Percentiles rank a stretch among this genome's conserved stretches.
Evolutionary conservation across 2,329 filamentous ascomycete species (phyloP).

Genomic region (Neopestalotiopsis sp.): DNA sequence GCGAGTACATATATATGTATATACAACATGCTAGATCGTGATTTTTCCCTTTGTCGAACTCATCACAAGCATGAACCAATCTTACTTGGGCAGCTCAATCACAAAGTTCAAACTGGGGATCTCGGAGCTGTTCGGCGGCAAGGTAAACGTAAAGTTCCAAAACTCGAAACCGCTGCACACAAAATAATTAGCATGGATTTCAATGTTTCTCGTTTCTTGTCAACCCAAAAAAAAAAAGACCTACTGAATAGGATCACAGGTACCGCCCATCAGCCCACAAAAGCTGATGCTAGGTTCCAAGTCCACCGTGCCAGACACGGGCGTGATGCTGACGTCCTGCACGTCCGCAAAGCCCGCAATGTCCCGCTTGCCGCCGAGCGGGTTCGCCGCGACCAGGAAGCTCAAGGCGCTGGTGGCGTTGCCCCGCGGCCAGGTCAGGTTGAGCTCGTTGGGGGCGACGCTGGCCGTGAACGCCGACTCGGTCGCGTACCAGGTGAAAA

Average conservation of each 20-base stretch:
- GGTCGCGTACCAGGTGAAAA: constrained; percentile 40
- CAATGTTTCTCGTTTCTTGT: too few species aligned
- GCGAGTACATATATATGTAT: too few species aligned
- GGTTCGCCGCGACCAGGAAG: constrained; percentile 46
- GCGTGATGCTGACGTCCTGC: constrained; percentile 41
- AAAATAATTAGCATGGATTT: neutral
- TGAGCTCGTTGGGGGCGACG: constrained; percentile 39
- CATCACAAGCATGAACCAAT: neutral
- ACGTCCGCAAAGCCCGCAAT: constrained; percentile 44
- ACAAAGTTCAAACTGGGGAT: constrained; percentile 17
- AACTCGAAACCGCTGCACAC: constrained; percentile 34
- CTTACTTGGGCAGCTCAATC: constrained; percentile 7
- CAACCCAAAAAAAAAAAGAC: neutral
- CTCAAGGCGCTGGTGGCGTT: constrained; percentile 46
- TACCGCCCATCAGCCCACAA: constrained; percentile 32
- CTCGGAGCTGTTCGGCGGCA: constrained; percentile 21
- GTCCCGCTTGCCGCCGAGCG: constrained; percentile 37
- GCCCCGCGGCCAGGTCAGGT: constrained; percentile 51
- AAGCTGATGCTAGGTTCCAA: constrained; percentile 38
- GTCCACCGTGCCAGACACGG: constrained; percentile 39
- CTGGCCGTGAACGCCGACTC: constrained; percentile 41
- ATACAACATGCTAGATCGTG: neutral
- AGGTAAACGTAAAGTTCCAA: constrained; percentile 28
- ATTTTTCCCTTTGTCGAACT: neutral
- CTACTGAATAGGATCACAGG: constrained; percentile 22